phyloP scores from a whole-genome alignment of 495 filamentous ascomycete genomes.

The Sabuloglossum arenarium region DNA sequence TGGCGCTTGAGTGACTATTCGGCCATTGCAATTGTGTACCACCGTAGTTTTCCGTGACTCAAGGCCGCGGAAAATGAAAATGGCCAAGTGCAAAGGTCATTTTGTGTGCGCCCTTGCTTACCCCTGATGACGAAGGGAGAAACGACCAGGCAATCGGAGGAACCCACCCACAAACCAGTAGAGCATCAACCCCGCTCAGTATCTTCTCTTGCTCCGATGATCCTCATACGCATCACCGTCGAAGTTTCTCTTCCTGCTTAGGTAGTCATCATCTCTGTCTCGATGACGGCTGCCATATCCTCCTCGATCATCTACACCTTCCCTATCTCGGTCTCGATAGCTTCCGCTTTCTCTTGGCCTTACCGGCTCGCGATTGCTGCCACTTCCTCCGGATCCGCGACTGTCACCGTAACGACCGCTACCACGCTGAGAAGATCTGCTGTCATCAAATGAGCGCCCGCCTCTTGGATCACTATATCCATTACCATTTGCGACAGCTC shows the following conservation, averaged over 20 bases:
- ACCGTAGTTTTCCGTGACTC: not conserved
- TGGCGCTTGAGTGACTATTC: not conserved
- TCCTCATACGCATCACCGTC: slow-evolving; percentile 50
- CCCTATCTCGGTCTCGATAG: slow-evolving; percentile 23
- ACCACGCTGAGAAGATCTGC: slow-evolving; percentile 31
- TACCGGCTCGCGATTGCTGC: slow-evolving; percentile 50
- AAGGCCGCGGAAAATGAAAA: not conserved
- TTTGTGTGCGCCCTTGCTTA: slow-evolving; percentile 29
- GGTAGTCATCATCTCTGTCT: slow-evolving; percentile 33
- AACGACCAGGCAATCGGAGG: slow-evolving; percentile 23
- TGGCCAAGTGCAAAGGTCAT: not conserved
- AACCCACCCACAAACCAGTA: slow-evolving; percentile 29
- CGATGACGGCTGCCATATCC: slow-evolving; percentile 30
- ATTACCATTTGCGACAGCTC: slow-evolving; percentile 18
- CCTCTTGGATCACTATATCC: slow-evolving; percentile 37
- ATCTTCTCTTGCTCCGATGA: slow-evolving; percentile 57
- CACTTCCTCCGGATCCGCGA: slow-evolving; percentile 30
- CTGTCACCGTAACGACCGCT: slow-evolving; percentile 35
- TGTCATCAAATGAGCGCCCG: slow-evolving; percentile 39
- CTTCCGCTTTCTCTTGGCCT: slow-evolving; percentile 25
- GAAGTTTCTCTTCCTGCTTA: slow-evolving; percentile 34
- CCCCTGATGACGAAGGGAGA: slow-evolving; percentile 39
- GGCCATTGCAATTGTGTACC: not conserved
- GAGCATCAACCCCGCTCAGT: slow-evolving; percentile 24
- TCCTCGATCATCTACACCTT: slow-evolving; percentile 15